These are phyloP conservation scores for Schizosaccharomyces osmophilus DNA, from an alignment of 805 yeast species.

Conservation along the genomic window DNA sequence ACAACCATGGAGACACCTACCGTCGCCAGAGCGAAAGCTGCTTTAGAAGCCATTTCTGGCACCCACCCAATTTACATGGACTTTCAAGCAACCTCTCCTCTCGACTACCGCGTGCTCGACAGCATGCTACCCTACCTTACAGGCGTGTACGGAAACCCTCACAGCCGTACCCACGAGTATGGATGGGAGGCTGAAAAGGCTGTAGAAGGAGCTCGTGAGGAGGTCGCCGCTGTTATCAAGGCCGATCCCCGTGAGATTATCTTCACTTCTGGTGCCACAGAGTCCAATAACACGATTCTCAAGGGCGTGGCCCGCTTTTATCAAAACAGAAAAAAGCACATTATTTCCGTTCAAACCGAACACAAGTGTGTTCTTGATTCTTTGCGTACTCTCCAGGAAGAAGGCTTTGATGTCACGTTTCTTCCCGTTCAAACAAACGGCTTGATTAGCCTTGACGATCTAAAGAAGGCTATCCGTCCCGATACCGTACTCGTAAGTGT, in stretches of 20 bases:
- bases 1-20: background rate
- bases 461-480: slow-evolving; percentile 63
- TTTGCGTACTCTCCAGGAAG: slow-evolving; percentile 81
- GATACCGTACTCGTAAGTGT: slow-evolving; percentile 77
- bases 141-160: slow-evolving; percentile 93
- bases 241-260: slow-evolving; percentile 95
- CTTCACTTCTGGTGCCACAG: slow-evolving; percentile 95
- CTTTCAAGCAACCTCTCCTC: slow-evolving; percentile 96
- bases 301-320: slow-evolving; percentile 93
- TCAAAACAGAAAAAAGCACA: slow-evolving; percentile 68
- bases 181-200: slow-evolving; percentile 97
- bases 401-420: slow-evolving; percentile 88
- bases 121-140: slow-evolving; percentile 68
- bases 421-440: slow-evolving; percentile 68
- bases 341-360: slow-evolving; percentile 89
- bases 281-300: slow-evolving; percentile 77
- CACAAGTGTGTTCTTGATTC: slow-evolving; percentile 98
- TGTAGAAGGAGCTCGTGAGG: slow-evolving; percentile 63
- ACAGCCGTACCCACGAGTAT: slow-evolving; percentile 84
- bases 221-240: slow-evolving; percentile 59
- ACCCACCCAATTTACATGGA: slow-evolving; percentile 78
- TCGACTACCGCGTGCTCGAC: slow-evolving; percentile 87
- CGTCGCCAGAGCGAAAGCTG: background rate
- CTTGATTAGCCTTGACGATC: slow-evolving; percentile 46
- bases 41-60: background rate